phyloP scores from a whole-genome alignment of 2,329 filamentous ascomycete species.

The Botrytis galanthina region DNA sequence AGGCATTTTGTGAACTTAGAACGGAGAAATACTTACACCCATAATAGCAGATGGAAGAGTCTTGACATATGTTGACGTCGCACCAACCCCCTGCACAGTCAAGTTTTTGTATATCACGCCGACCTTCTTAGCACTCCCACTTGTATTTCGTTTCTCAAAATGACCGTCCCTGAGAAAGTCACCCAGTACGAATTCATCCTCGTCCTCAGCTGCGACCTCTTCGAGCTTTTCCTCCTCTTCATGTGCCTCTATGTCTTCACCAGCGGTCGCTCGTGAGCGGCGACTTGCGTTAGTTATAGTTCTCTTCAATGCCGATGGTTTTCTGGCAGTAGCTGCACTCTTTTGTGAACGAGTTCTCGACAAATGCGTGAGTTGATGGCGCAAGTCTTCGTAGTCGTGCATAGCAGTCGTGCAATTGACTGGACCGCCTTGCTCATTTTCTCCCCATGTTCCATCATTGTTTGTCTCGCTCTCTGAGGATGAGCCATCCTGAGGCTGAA shows the following conservation, averaged over 20 bases:
- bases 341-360: slow-evolving; percentile 43
- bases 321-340: slow-evolving; percentile 12
- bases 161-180: slow-evolving; percentile 49
- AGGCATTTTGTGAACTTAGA: neutral
- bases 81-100: slow-evolving; percentile 69
- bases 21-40: slow-evolving; percentile 43
- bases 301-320: slow-evolving; percentile 23
- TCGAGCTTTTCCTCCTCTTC: slow-evolving; percentile 31
- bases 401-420: slow-evolving; percentile 53
- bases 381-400: slow-evolving; percentile 58
- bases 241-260: slow-evolving; percentile 34
- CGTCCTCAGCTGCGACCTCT: slow-evolving; percentile 45
- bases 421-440: slow-evolving; percentile 51
- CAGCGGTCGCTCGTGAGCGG: slow-evolving; percentile 28
- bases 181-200: slow-evolving; percentile 18
- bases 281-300: slow-evolving; percentile 23
- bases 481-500: slow-evolving; percentile 22
- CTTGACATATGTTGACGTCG: slow-evolving; percentile 65
- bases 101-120: slow-evolving; percentile 75
- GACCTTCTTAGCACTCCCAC: slow-evolving; percentile 69
- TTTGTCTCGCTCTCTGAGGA: slow-evolving; percentile 20
- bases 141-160: slow-evolving; percentile 69
- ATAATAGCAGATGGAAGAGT: slow-evolving; percentile 72
- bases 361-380: slow-evolving; percentile 52
- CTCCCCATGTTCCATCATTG: slow-evolving; percentile 59